Evolutionary conservation across 768 basidiomycete genomes (phyloP), one percentile per base, ranked within the genome.

Genomic region (Tulasnella sp.): DNA sequence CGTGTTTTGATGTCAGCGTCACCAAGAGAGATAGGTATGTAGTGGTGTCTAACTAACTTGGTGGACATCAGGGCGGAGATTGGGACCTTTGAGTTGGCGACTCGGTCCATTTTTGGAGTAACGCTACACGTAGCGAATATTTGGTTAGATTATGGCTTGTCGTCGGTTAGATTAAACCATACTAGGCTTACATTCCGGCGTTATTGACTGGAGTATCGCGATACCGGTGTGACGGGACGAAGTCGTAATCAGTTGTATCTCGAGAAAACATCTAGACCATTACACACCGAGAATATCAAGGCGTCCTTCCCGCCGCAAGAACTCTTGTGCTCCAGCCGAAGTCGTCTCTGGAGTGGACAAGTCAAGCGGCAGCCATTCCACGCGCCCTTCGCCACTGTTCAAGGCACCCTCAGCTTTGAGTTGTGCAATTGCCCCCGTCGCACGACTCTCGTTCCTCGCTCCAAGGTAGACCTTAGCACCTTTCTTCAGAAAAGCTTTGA

Each of bases 391-490:
- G 0, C 75, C 76, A 0, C 34, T 38, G 15, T 74, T 71, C 4
- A 64, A 73, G 1, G 78, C 63, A 0, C 77, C 80, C 42, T 77
- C 77, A 2, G 61, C 61, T 38, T 75, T 67, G 41, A 85, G 69
- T 27, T 70, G 66, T 24, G 69, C 71, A n/a, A 83, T 77, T 1
- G 81, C 81, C 7, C 66, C 75, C 21, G 67, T 71, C 7, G 78
- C 81, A 49, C 70, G 74, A 19, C 65, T 64, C 63, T 77, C 76
- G 62, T 72, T 75, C 15, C 81, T 75, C 8, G 79, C 76, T 0
- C 75, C 79, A 62, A 84, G 73, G 63, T 83, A 83, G 5, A 83
- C 63, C 64, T 79, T 83, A 3, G 81, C 81, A 15, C 82, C 80
- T 7, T 70, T 72, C 5, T 73, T 71, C 0, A 76, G 79, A 19